These are phyloP conservation scores for Verticillium isaacii DNA, from an alignment of 2,329 filamentous ascomycete species.

Conservation along the genomic window DNA sequence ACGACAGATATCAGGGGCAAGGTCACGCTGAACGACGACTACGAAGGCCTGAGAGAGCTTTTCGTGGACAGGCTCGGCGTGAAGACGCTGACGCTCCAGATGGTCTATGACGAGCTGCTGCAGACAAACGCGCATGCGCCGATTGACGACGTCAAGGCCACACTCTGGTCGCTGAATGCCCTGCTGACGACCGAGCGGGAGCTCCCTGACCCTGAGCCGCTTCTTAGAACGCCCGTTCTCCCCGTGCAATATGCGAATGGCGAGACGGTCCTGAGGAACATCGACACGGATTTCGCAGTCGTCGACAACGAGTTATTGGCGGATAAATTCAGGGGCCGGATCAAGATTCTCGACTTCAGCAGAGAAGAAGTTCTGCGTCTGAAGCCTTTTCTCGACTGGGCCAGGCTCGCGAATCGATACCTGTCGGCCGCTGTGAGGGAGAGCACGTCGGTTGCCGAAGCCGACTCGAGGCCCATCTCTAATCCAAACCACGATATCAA, in stretches of 20 bases:
- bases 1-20: constrained; percentile 20
- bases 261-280: constrained; percentile 7
- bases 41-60: constrained; percentile 21
- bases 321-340: constrained; percentile 18
- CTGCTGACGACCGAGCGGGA: constrained; percentile 15
- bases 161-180: constrained; percentile 25
- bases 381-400: constrained; percentile 27
- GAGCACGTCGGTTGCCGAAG: constrained; percentile 20
- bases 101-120: constrained; percentile 26
- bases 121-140: constrained; percentile 9
- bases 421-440: constrained; percentile 27
- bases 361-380: constrained; percentile 25
- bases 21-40: constrained; percentile 19
- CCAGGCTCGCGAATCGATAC: constrained; percentile 21
- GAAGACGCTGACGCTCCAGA: constrained; percentile 18
- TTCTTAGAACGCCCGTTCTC: constrained; percentile 13
- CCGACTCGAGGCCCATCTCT: constrained; percentile 13
- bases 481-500: constrained; percentile 19
- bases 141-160: constrained; percentile 20
- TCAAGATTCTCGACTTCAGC: constrained; percentile 29
- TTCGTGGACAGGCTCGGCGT: constrained; percentile 25
- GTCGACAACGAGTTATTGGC: constrained; percentile 24
- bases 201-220: neutral
- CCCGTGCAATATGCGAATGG: constrained; percentile 18
- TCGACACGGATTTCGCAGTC: constrained; percentile 23